phyloP scores from a whole-genome alignment of 148 eudicot genomes.

The Agrostemma githago region DNA sequence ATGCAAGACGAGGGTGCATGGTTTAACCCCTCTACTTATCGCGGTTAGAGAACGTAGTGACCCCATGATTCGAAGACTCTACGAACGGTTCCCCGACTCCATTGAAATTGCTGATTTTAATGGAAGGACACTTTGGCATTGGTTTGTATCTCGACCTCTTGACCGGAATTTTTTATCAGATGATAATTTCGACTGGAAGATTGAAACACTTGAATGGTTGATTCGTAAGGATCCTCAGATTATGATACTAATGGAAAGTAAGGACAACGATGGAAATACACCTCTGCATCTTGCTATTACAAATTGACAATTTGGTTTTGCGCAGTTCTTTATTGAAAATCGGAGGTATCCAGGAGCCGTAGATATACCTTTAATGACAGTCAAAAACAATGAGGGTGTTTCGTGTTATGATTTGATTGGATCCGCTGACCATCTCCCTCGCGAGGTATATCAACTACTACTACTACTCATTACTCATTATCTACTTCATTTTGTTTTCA shows the following conservation, averaged over 20 bases:
- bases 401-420: background rate
- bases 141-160: background rate
- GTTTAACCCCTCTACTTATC: constrained; percentile 2
- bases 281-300: constrained; percentile 2
- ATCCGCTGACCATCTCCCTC: constrained; percentile 1
- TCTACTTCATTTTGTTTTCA: too few relatives aligned
- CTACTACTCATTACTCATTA: too few relatives aligned
- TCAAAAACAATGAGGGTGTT: background rate
- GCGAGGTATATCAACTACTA: too few relatives aligned
- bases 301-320: background rate
- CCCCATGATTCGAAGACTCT: background rate
- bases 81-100: background rate
- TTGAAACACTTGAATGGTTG: too few relatives aligned
- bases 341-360: background rate
- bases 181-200: too few relatives aligned
- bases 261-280: constrained; percentile 10
- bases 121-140: constrained; percentile 5
- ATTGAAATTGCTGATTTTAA: background rate
- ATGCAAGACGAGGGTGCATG: constrained; percentile 10
- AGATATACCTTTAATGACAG: background rate
- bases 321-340: background rate
- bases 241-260: background rate
- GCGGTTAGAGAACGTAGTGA: background rate
- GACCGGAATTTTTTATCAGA: background rate
- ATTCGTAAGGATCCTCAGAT: background rate